Conservation (phyloP, 805 yeast genomes). For the Kuraishia capsulata region DNA sequence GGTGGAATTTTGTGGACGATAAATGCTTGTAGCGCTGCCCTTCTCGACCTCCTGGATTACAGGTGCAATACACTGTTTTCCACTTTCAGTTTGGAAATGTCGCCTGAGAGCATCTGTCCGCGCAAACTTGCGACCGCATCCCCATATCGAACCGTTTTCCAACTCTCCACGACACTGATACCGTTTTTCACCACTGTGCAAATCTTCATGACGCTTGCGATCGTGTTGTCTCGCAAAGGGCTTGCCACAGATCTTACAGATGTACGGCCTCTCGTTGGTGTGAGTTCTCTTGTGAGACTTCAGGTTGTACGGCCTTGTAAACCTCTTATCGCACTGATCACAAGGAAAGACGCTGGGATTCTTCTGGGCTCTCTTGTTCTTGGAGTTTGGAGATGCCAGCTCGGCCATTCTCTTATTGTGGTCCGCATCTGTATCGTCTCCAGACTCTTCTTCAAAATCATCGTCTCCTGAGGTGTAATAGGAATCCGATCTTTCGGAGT, state of each 20-base stretch:
- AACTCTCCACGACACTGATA: slow-evolving; percentile 63
- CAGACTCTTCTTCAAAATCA: slow-evolving; percentile 9
- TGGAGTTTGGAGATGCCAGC: slow-evolving; percentile 48
- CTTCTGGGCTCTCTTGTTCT: slow-evolving; percentile 51
- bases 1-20: too few species aligned
- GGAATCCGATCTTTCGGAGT: slow-evolving; percentile 20
- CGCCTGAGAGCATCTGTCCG: slow-evolving; percentile 72
- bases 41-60: slow-evolving; percentile 46
- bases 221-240: slow-evolving; percentile 80
- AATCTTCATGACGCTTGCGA: slow-evolving; percentile 63
- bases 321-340: slow-evolving; percentile 73
- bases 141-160: slow-evolving; percentile 57
- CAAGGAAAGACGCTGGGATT: slow-evolving; percentile 67
- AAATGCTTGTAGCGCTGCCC: not conserved
- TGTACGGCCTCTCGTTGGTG: slow-evolving; percentile 73
- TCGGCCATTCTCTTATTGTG: slow-evolving; percentile 50
- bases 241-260: slow-evolving; percentile 67
- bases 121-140: slow-evolving; percentile 74
- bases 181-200: slow-evolving; percentile 70
- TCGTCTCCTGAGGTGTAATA: slow-evolving; percentile 14
- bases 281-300: slow-evolving; percentile 90
- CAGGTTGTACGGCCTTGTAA: slow-evolving; percentile 88
- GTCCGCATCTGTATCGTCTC: slow-evolving; percentile 13
- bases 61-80: slow-evolving; percentile 62
- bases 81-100: slow-evolving; percentile 75